These are phyloP conservation scores for Phoma sp. DNA, from an alignment of 2,329 filamentous ascomycete species.

Conservation along the genomic window DNA sequence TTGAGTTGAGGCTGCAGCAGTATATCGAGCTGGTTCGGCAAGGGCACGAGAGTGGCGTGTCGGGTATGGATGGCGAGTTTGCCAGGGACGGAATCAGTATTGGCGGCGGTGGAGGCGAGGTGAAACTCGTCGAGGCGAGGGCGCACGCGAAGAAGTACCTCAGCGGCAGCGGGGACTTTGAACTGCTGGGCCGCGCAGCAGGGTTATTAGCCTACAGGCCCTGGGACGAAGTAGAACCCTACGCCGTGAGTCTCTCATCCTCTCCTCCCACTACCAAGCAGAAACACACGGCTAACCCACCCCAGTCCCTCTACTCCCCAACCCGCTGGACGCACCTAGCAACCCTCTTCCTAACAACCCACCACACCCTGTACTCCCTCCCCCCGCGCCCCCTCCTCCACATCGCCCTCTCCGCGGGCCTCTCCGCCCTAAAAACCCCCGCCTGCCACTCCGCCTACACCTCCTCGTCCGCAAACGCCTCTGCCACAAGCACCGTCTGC, in stretches of 20 bases:
- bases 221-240: conserved; percentile 64
- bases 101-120: conserved; percentile 40
- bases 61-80: conserved; percentile 32
- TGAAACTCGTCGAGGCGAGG: conserved; percentile 77
- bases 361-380: conserved; percentile 84
- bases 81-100: conserved; percentile 72
- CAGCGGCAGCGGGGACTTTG: conserved; percentile 70
- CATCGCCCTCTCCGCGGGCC: conserved; percentile 85
- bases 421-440: conserved; percentile 95
- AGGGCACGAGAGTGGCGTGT: conserved; percentile 45
- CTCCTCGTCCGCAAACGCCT: conserved; percentile 60
- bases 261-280: too few relatives aligned
- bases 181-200: conserved; percentile 74
- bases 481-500: conserved; percentile 75
- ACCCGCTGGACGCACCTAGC: conserved; percentile 79
- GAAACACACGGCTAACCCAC: conserved; percentile 20
- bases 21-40: conserved; percentile 88
- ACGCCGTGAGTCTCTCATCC: conserved; percentile 56
- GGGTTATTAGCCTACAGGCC: conserved; percentile 79
- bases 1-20: conserved; percentile 90
- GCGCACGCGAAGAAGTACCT: conserved; percentile 83
- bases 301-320: conserved; percentile 72
- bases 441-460: conserved; percentile 78
- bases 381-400: conserved; percentile 85
- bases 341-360: conserved; percentile 80